Evolutionary conservation across 2,329 filamentous ascomycete genomes (phyloP), one percentile per base, ranked within the genome.

Genomic region (Claviceps maximensis): DNA sequence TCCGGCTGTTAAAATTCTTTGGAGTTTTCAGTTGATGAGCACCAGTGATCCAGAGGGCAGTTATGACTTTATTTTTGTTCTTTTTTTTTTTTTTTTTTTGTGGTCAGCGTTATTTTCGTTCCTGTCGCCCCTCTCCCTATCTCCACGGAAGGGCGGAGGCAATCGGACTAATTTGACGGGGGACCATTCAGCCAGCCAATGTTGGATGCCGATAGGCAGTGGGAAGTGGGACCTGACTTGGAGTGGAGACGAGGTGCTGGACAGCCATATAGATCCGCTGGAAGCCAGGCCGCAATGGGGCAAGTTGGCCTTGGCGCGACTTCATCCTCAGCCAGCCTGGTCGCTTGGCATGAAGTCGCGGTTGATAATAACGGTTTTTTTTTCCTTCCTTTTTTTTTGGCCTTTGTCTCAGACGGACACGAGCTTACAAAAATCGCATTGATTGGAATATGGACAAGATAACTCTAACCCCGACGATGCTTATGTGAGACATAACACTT

Each of bases 141-240:
- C 36, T 42, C 49, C 6, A 9, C n/a, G 9, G 15, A 36, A n/a
- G 38, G 17, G 46, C 51, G 38, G 51, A 48, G 47, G 38, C 25
- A 19, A 54, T 47, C 25, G 52, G 48, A 54, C 42, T 12, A 42
- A 36, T 31, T 46, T 50, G 47, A 42, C 29, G 17, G 23, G 40
- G 27, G 23, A 45, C 40, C 49, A 36, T 49, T 17, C n/a, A n/a
- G n/a, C n/a, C 52, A 45, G 25, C 51, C 51, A 49, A 44, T 49
- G 7, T 10, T n/a, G n/a, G 12, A 36, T 8, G 25, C 44, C 7
- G 23, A 15, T 46, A 21, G 25, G n/a, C n/a, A n/a, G n/a, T n/a
- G n/a, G n/a, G n/a, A n/a, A n/a, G n/a, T n/a, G n/a, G n/a, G n/a
- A n/a, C n/a, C n/a, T n/a, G n/a, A n/a, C n/a, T n/a, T n/a, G n/a